phyloP scores from a whole-genome alignment of 768 basidiomycete species.

The Serendipita sp. region DNA sequence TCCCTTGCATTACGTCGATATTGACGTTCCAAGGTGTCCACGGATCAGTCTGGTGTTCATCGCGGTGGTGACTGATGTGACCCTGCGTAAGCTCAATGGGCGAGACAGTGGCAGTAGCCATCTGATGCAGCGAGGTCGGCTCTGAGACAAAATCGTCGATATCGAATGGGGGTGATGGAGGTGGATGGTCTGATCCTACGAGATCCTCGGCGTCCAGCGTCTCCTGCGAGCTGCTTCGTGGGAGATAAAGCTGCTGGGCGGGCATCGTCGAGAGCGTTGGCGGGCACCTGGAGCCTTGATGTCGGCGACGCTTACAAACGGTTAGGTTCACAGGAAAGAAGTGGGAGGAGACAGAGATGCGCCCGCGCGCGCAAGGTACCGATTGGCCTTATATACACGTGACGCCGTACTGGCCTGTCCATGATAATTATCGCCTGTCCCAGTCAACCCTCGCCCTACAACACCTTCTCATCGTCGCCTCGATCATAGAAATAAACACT shows the following conservation, averaged over 20 bases:
- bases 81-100: not conserved
- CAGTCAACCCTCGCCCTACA: not conserved
- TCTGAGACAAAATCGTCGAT: not conserved
- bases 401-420: not conserved
- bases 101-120: not conserved
- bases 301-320: not conserved
- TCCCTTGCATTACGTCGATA: not conserved
- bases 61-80: not conserved
- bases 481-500: constrained; percentile 62
- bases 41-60: not conserved
- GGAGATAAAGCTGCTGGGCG: not conserved
- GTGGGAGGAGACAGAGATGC: not conserved
- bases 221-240: not conserved
- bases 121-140: not conserved
- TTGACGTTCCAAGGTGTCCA: not conserved
- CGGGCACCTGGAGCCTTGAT: too few species aligned
- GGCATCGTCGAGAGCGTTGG: too few species aligned
- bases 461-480: not conserved
- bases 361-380: not conserved
- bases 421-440: not conserved
- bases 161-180: not conserved
- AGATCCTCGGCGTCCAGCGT: not conserved
- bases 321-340: not conserved
- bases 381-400: constrained; percentile 5
- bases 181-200: not conserved